Evolutionary conservation across 371 early-diverging fungal species (phyloP), one percentile per base, ranked within the genome.

Genomic region (Mortierella sp.): DNA sequence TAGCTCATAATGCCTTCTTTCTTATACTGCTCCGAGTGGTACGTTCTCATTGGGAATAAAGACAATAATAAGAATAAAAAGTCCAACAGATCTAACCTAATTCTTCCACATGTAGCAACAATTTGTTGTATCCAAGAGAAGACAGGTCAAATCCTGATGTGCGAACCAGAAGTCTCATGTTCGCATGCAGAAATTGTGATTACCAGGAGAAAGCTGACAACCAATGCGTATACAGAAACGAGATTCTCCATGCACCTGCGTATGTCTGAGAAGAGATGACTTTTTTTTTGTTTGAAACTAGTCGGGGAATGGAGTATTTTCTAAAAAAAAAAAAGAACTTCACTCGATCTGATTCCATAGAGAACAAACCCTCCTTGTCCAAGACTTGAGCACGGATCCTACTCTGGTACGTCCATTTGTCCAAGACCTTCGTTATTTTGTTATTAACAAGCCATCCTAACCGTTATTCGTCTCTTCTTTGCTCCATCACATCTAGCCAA

Each of bases 81-180:
- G 7, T 41, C 1, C 16, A n/a, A n/a, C 48, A 48, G 50, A 47
- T 63, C 63, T 63, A 65, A 65, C 65, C 47, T 16, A 62, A 41
- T n/a, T 45, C 22, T n/a, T n/a, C 41, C 36, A 58, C 13, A 6
- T 59, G 11, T 41, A 91, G 99, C 89, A 94, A 95, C 89, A 98
- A 99, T 83, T 88, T 98, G 89, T 87, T 99, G 72, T 98, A 99
- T 87, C 99, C 99, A 45, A 91, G 95, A 86, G 97, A 97, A 85
- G 97, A 99, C 76, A 87, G 89, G 50, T 78, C 69, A 11, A 67
- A 71, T 59, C 79, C 79, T 21, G 75, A 75, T 58, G 72, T 75
- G 1, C 58, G 57, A 8, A 86, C 76, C 64, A 87, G 92, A 63
- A 84, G 72, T 58, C 87, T 99, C 48, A 84, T 94, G 82, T 94